Evolutionary conservation across 2,329 filamentous ascomycete genomes (phyloP), one percentile per base, ranked within the genome.

Genomic region (Botryotinia narcissicola): DNA sequence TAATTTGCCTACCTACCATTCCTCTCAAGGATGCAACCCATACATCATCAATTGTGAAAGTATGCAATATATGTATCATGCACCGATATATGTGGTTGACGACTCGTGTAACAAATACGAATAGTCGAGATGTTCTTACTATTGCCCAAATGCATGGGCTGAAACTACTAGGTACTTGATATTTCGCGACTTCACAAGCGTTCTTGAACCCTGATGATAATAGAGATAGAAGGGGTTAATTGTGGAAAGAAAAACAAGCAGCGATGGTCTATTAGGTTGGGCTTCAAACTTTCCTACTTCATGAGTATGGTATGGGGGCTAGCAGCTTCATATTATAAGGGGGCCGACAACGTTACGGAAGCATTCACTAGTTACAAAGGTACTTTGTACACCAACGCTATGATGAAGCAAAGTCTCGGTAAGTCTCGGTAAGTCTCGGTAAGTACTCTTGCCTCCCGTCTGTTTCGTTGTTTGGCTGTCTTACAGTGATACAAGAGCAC

Each of bases 361-460:
- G 35, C 35, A 42, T 20, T 29, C 25, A 51, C 37, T n/a, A 57
- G n/a, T 57, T 32, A 57, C n/a, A 18, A 18, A 57, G 51, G 14
- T 35, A 54, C 20, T 29, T n/a, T 64, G 61, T 67, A 32, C 25
- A 40, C 16, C 46, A n/a, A 51, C 46, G 46, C 46, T 67, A 67
- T 67, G 46, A 51, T 67, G 46, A 54, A 40, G 46, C 22, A 42
- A 67, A n/a, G 64, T 67, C 40, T 46, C 62, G 42, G 62, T 64
- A 64, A 32, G 64, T 67, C 40, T 46, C 62, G 42, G 62, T 64
- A 64, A 32, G 62, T 67, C 46, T 54, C 64, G 64, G 64, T 54
- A 54, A 67, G 46, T 40, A 29, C n/a, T 42, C 37, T 20, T 44
- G 9, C 18, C n/a, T 29, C 18, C 25, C 9, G 9, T 40, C n/a